Base-by-base conservation (phyloP, 2,329 filamentous ascomycete species). In the Fusarium verrucosum region DNA sequence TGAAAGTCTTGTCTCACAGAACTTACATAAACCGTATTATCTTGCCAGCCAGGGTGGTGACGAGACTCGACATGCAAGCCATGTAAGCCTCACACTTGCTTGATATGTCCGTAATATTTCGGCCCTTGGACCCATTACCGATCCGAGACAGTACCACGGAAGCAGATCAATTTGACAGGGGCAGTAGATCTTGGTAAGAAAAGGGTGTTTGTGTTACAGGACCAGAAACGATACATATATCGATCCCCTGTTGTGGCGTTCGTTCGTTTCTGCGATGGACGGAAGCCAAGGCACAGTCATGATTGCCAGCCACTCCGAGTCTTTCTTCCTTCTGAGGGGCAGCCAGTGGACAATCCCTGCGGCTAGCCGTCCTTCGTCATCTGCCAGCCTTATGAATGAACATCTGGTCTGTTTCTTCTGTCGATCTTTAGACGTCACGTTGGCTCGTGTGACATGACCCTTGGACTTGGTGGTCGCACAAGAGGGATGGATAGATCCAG, bases 401-500 rank as follows among this genome's bases (percentile, higher is more conserved):
- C 40, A 40, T 58, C 38, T 38, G n/a, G 30, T 36, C 38, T 45
- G 30, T 36, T 35, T 52, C 10, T 25, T 37, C 42, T 41, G 16
- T 23, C 41, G 35, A 42, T 44, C 16, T 50, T 35, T 32, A 44
- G 37, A 32, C 33, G 32, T 52, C 44, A 45, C 46, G 25, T 42
- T 60, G 38, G 54, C 44, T 47, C 20, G 53, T 57, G 60, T 55
- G 47, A 64, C 53, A 22, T 30, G 36, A 49, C 50, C 16, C 44
- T 60, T 30, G 50, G 22, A 30, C 33, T 47, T 45, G 42, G 45
- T 20, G 55, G 67, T 70, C 55, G n/a, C 45, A 72, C 68, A 35
- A 50, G 58, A 69, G 11, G 16, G 67, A 72, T 71, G 47, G 58
- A 69, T 9, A 30, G 67, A 72, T 71, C 58, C 57, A 44, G 60